Percentiles rank a stretch among this genome's conserved stretches.
These are phyloP conservation scores for Ustulina deusta DNA, from an alignment of 2,329 filamentous ascomycete genomes.

Conservation along the genomic window DNA sequence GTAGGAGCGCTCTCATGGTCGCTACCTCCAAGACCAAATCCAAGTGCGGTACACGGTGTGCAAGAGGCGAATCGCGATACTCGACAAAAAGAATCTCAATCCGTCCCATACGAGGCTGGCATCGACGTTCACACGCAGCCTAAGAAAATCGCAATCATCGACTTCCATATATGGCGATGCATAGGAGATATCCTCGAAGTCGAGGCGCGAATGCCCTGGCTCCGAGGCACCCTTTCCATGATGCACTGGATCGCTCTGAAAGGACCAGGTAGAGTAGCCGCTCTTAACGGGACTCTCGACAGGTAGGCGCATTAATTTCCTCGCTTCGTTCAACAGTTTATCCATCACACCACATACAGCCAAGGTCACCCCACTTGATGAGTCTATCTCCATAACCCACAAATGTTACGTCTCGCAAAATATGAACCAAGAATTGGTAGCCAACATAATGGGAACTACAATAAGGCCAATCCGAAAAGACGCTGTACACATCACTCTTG, in stretches of 20 bases:
- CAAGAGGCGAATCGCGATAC: constrained; percentile 45
- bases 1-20: constrained; percentile 76
- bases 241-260: constrained; percentile 78
- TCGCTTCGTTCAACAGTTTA: constrained; percentile 47
- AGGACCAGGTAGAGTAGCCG: constrained; percentile 81
- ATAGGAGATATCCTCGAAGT: constrained; percentile 79
- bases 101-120: constrained; percentile 37
- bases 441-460: constrained; percentile 35
- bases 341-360: constrained; percentile 59
- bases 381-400: constrained; percentile 55
- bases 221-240: constrained; percentile 79
- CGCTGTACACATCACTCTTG: constrained; percentile 33
- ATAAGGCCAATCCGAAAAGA: constrained; percentile 13
- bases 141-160: constrained; percentile 73
- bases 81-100: constrained; percentile 42
- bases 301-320: constrained; percentile 74
- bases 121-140: constrained; percentile 34
- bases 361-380: constrained; percentile 60
- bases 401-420: constrained; percentile 51
- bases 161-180: constrained; percentile 82
- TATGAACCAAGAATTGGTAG: constrained; percentile 42
- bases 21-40: constrained; percentile 65
- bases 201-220: constrained; percentile 89
- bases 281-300: constrained; percentile 82
- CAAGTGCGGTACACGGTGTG: constrained; percentile 42